Evolutionary conservation across 169 alveolate genomes (phyloP).

Genomic region (Plasmodium fragile): DNA sequence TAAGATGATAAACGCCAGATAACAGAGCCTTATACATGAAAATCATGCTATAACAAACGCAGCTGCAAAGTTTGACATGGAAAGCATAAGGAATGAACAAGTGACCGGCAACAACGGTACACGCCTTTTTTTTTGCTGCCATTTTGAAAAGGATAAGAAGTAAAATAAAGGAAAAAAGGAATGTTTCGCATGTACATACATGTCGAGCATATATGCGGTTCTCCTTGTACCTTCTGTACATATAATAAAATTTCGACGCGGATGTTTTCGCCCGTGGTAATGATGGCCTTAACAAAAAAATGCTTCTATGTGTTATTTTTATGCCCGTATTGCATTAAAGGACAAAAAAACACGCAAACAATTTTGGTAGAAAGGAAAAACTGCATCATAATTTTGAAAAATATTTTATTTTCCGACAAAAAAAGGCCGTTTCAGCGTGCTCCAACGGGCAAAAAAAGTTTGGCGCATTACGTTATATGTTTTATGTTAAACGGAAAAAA

Average conservation of each 20-base stretch:
- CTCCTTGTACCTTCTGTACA: background rate
- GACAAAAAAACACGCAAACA: background rate
- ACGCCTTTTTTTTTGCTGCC: background rate
- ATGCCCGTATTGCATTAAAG: background rate
- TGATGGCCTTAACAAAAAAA: background rate
- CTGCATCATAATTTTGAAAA: background rate
- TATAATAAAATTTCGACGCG: background rate
- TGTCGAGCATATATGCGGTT: background rate
- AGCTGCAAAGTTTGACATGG: background rate
- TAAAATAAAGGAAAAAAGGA: background rate
- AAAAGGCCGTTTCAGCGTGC: background rate
- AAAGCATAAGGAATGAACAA: background rate
- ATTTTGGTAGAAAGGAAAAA: background rate
- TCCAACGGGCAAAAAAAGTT: background rate
- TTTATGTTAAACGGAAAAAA: background rate
- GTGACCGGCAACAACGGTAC: background rate
- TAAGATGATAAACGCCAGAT: conserved; percentile 75
- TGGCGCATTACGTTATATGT: background rate
- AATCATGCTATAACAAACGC: background rate
- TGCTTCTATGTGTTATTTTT: background rate
- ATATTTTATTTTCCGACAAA: background rate
- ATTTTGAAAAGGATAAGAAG: background rate
- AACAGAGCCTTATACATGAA: conserved; percentile 57
- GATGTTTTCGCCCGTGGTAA: background rate
- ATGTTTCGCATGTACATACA: background rate